A percentile compares a stretch with the other conserved stretches of the same genome.
Conservation (phyloP, 2,329 filamentous ascomycete species). For the Huntiella omanensis region DNA sequence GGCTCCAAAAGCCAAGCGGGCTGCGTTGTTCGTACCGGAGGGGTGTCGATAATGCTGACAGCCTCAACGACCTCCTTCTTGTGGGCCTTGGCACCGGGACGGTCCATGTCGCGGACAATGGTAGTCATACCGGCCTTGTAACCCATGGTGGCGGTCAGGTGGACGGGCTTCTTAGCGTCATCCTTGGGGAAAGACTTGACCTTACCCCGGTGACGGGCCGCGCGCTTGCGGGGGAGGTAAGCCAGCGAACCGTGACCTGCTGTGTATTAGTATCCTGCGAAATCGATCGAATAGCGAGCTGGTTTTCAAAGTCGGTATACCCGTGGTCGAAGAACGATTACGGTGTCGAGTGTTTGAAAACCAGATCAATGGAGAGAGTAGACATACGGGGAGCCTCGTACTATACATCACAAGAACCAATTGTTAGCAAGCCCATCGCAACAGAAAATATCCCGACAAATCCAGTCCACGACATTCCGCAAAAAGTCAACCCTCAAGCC, state of each 20-base stretch:
- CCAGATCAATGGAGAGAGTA: not conserved
- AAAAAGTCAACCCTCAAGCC: not conserved
- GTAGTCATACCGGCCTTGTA: constrained; percentile 99
- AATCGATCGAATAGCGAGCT: not conserved
- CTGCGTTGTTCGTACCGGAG: constrained; percentile 83
- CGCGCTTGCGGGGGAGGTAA: constrained; percentile 78
- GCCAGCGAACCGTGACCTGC: constrained; percentile 66
- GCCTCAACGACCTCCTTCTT: constrained; percentile 96
- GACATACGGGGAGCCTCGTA: constrained; percentile 56
- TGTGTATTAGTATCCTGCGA: constrained; percentile 3
- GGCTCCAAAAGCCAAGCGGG: constrained; percentile 54
- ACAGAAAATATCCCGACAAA: not conserved
- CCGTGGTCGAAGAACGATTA: not conserved
- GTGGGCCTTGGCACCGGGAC: constrained; percentile 94
- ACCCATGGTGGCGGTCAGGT: constrained; percentile 94
- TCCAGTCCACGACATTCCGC: not conserved
- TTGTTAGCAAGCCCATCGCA: constrained; percentile 4
- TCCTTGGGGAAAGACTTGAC: constrained; percentile 99
- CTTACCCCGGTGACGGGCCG: constrained; percentile 85
- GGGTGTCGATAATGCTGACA: constrained; percentile 74
- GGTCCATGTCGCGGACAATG: constrained; percentile 97
- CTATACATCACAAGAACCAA: constrained; percentile 16
- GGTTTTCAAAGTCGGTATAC: too few relatives aligned
- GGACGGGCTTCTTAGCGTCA: constrained; percentile 98
- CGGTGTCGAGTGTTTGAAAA: not conserved